Base-by-base conservation (phyloP, 306 rosid species). In the Alnus glutinosa region DNA sequence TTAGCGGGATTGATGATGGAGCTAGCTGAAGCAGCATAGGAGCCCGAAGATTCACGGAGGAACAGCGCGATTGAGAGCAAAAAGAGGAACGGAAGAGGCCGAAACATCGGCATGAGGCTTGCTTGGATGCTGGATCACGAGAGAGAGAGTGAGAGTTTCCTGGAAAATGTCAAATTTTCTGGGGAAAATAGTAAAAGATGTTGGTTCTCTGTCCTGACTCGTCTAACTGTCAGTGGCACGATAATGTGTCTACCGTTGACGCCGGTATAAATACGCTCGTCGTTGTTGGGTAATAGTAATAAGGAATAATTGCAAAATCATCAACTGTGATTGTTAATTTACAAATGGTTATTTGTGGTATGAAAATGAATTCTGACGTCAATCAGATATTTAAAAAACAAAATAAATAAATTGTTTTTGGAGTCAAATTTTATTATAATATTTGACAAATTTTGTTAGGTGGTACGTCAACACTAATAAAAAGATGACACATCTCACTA, bases 1-100 rank as follows among this genome's bases (percentile, higher is more conserved):
- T 90, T 93, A 12, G 98, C 81, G 54, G 99, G 99, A 74, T 95
- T 85, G 86, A 95, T 85, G 74, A 89, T 91, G 83, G 97, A 83
- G 79, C 91, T 91, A 16, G 93, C 87, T 2, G 96, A 90, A 84
- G 93, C 98, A 61, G 98, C 92, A 69, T 92, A 88, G 1, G 94
- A 88, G 71, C 89, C 74, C 16, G 62, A 82, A 7, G 81, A 89
- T 79, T 80, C 62, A 59, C 15, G 83, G 74, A 77, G 55, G 82
- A 86, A 62, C 51, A 75, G 71, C 5, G 81, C 76, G 76, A 82
- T 75, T 73, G 89, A 82, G 76, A 85, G n/a, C n/a, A 86, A 4
- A 54, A 85, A 19, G 77, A 87, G 15, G 70, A 83, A 80, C 8
- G 78, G 46, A 61, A 77, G 61, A 77, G 77, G 52, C 59, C 77